phyloP scores from a whole-genome alignment of 139 green algal species.

The Tetraselmis striata region DNA sequence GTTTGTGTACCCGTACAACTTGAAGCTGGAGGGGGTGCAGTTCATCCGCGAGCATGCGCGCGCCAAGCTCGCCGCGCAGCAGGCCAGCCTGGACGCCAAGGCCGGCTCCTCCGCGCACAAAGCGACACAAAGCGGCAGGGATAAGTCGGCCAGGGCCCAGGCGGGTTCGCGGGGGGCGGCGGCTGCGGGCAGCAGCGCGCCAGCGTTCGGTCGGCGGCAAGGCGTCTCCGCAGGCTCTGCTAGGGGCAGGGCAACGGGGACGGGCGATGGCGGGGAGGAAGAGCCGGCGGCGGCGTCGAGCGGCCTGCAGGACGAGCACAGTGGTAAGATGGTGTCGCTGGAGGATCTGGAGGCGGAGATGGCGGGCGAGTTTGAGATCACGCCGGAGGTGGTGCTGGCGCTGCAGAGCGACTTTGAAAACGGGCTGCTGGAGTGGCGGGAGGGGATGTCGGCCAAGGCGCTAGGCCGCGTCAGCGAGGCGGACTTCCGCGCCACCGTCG shows the following conservation, averaged over 20 bases:
- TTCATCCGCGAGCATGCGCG: neutral
- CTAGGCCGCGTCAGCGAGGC: conserved; percentile 22
- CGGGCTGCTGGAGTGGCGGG: conserved; percentile 27
- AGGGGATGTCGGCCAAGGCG: conserved; percentile 29
- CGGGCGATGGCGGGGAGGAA: conserved; percentile 27
- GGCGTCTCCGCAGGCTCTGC: neutral
- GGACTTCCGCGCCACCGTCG: conserved; percentile 19
- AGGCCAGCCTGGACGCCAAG: neutral
- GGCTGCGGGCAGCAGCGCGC: neutral
- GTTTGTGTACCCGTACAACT: conserved; percentile 28
- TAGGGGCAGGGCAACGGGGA: neutral
- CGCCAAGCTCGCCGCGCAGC: conserved; percentile 5
- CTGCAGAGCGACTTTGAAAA: conserved; percentile 30
- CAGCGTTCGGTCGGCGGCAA: neutral
- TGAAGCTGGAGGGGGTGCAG: conserved; percentile 11
- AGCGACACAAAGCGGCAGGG: neutral
- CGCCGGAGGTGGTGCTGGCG: conserved; percentile 33
- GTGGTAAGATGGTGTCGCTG: conserved; percentile 13
- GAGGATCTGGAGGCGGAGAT: conserved; percentile 32
- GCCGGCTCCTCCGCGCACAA: no score
- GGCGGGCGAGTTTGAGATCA: conserved; percentile 25
- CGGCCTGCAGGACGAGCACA: conserved; percentile 21
- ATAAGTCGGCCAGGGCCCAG: neutral
- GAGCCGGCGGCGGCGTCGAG: conserved; percentile 25
- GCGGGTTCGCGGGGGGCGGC: no score